phyloP scores from a whole-genome alignment of 352 stramenopile species.

The Phytophthora cactorum region DNA sequence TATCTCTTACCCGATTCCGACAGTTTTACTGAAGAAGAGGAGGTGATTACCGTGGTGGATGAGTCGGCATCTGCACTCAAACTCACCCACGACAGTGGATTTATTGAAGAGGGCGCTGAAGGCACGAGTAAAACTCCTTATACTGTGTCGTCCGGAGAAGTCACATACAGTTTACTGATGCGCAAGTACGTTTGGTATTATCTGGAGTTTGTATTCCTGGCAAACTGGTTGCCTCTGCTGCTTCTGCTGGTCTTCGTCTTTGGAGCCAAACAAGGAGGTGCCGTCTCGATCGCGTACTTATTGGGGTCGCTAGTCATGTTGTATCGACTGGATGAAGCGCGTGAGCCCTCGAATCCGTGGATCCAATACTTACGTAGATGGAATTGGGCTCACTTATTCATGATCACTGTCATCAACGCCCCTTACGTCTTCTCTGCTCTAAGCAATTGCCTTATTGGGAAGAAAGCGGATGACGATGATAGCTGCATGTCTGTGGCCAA shows the following conservation, averaged over 20 bases:
- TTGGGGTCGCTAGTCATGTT: conserved; percentile 73
- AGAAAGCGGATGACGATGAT: conserved; percentile 24
- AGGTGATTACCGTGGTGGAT: conserved; percentile 42
- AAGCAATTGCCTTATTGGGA: conserved; percentile 54
- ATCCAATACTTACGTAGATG: conserved; percentile 80
- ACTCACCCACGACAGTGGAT: conserved; percentile 6
- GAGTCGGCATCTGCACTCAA: conserved; percentile 26
- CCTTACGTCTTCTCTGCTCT: conserved; percentile 65
- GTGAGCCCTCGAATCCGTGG: conserved; percentile 60
- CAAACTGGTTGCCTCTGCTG: conserved; percentile 70
- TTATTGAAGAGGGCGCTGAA: conserved; percentile 10
- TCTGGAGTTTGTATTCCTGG: conserved; percentile 67
- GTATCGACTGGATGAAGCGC: conserved; percentile 77
- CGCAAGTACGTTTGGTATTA: conserved; percentile 75
- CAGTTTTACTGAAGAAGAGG: conserved; percentile 34
- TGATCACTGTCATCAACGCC: conserved; percentile 74
- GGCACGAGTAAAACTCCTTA: conserved; percentile 4
- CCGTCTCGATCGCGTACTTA: conserved; percentile 83
- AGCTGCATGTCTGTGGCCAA: conserved; percentile 77
- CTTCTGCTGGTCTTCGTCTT: conserved; percentile 80
- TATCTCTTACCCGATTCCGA: conserved; percentile 77
- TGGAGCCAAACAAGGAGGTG: conserved; percentile 69
- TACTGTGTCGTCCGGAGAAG: conserved; percentile 34
- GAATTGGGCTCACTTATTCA: conserved; percentile 86
- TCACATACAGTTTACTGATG: conserved; percentile 64